Conservation (phyloP, 768 basidiomycete species). For the Collybiopsis confluens region DNA sequence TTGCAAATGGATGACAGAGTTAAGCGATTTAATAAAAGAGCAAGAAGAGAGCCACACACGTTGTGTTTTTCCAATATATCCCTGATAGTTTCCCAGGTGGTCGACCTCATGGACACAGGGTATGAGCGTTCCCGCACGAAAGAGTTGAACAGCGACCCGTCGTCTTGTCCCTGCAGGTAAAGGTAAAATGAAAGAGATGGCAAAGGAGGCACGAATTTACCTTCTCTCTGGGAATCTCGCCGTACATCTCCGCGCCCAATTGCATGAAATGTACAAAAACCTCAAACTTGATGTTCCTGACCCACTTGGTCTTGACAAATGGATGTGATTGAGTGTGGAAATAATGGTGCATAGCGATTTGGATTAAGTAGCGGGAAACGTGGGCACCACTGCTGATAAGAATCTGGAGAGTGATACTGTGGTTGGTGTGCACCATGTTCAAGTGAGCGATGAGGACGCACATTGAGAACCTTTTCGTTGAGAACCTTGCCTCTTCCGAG, state of each 20-base stretch:
- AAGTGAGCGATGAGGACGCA: conserved; percentile 30
- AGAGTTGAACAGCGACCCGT: conserved; percentile 58
- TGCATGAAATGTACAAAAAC: conserved; percentile 64
- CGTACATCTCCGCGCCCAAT: conserved; percentile 53
- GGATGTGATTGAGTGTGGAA: conserved; percentile 62
- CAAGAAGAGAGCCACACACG: conserved; percentile 32
- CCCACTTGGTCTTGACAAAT: conserved; percentile 75
- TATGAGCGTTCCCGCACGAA: conserved; percentile 70
- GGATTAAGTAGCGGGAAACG: conserved; percentile 73
- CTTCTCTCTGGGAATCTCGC: conserved; percentile 63
- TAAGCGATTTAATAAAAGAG: conserved; percentile 8
- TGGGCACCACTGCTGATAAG: conserved; percentile 73
- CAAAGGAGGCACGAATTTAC: conserved; percentile 20
- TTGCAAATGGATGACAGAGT: conserved; percentile 21
- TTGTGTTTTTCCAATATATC: conserved; percentile 69
- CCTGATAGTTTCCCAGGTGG: conserved; percentile 60
- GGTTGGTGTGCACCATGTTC: conserved; percentile 17
- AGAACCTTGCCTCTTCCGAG: conserved; percentile 66
- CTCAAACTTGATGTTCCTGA: conserved; percentile 54
- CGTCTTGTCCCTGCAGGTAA: conserved; percentile 56
- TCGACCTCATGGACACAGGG: conserved; percentile 52
- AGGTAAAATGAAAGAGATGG: conserved; percentile 3
- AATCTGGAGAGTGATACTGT: conserved; percentile 41
- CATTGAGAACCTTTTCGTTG: conserved; percentile 64
- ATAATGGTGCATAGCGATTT: conserved; percentile 75